Conservation (phyloP, 495 filamentous ascomycete genomes). For the Tuber umbilicatum region DNA sequence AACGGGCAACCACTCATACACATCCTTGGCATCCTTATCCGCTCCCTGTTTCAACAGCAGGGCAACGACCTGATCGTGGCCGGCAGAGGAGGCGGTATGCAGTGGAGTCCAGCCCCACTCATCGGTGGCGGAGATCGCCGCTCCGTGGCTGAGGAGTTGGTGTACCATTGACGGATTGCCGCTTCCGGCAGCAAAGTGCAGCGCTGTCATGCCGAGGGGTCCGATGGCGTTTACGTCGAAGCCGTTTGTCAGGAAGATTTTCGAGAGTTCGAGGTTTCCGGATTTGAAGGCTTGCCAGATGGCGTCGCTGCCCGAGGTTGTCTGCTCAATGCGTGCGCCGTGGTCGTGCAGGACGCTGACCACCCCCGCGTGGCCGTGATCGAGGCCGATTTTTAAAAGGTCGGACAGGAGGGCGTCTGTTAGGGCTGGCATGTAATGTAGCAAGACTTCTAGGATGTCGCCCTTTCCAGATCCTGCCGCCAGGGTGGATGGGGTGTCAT, state of each 20-base stretch:
- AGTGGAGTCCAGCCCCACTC: slow-evolving; percentile 29
- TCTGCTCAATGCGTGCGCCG: not conserved
- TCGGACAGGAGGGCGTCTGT: not conserved
- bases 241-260: not conserved
- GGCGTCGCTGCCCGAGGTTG: not conserved
- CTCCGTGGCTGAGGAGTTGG: slow-evolving; percentile 4
- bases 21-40: not conserved
- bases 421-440: not conserved
- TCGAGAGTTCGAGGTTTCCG: not conserved
- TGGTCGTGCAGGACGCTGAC: not conserved
- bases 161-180: not conserved
- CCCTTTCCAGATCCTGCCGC: not conserved
- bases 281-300: slow-evolving; percentile 1
- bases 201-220: not conserved
- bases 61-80: slow-evolving; percentile 13
- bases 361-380: not conserved
- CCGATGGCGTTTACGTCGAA: not conserved
- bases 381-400: not conserved
- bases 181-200: slow-evolving; percentile 15
- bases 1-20: not conserved
- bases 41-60: slow-evolving; percentile 30
- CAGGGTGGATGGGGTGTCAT: not conserved
- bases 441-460: not conserved
- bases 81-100: slow-evolving; percentile 22
- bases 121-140: not conserved